Evolutionary conservation across 805 yeast genomes (phyloP).

Genomic region (Wickerhamomyces bisporus): DNA sequence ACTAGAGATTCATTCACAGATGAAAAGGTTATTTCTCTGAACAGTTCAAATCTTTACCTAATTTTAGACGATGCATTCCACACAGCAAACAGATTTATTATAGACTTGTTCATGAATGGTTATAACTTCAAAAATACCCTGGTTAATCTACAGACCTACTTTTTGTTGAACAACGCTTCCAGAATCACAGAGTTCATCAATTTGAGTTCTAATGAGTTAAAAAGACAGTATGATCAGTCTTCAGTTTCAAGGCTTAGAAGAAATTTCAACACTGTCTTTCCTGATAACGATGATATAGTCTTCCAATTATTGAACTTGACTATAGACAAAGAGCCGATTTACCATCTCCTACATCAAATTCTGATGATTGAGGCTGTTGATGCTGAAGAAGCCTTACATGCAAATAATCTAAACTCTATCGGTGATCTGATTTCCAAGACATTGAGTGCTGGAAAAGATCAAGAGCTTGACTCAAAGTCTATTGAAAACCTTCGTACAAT

Average conservation of each 20-base stretch:
- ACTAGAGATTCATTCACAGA: conserved; percentile 17
- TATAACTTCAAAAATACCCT: conserved; percentile 48
- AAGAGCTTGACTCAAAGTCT: conserved; percentile 17
- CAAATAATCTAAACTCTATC: conserved; percentile 38
- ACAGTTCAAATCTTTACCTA: conserved; percentile 42
- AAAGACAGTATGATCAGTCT: conserved; percentile 29
- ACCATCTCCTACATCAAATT: conserved; percentile 41
- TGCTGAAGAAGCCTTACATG: conserved; percentile 44
- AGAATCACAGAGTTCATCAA: conserved; percentile 50
- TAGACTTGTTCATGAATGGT: conserved; percentile 55
- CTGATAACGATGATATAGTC: conserved; percentile 17
- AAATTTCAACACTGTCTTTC: conserved; percentile 18
- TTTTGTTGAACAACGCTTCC: conserved; percentile 48
- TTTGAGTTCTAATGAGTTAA: conserved; percentile 46
- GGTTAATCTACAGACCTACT: conserved; percentile 47
- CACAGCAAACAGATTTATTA: conserved; percentile 59
- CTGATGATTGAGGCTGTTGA: conserved; percentile 50
- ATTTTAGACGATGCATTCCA: conserved; percentile 57
- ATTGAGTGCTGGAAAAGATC: conserved; percentile 19
- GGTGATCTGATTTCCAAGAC: conserved; percentile 41
- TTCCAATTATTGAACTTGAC: conserved; percentile 27
- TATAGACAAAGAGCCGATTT: conserved; percentile 37
- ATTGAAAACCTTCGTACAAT: conserved; percentile 38
- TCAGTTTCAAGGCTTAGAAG: conserved; percentile 30
- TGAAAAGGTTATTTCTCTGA: conserved; percentile 27